Evolutionary conservation across 305 asterid species (phyloP).

Genomic region (Fraxinus ornus): DNA sequence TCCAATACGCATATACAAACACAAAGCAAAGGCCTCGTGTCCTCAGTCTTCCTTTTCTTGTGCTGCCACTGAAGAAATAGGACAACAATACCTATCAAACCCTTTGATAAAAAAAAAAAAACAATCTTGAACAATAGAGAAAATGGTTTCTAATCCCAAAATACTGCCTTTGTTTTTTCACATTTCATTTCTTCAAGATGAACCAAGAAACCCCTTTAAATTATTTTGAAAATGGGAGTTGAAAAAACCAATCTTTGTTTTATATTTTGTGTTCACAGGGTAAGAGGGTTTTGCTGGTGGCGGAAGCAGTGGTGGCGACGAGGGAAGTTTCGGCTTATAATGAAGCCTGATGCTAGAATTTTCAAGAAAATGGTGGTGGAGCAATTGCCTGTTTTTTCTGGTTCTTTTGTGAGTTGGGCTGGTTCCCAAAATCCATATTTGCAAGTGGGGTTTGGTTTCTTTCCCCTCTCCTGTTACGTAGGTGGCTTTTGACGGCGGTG

Average conservation of each 20-base stretch:
- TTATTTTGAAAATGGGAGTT: background rate
- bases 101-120: too few relatives aligned
- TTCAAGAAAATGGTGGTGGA: conserved; percentile 20
- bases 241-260: background rate
- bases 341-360: conserved; percentile 10
- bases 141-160: background rate
- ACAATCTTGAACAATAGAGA: background rate
- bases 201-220: background rate
- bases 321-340: background rate
- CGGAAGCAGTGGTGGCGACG: background rate
- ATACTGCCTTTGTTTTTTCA: background rate
- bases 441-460: conserved; percentile 22
- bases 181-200: background rate
- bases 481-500: conserved; percentile 24
- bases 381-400: background rate
- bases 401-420: conserved; percentile 23
- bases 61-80: conserved; percentile 15
- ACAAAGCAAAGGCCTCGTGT: conserved; percentile 28
- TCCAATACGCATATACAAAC: conserved; percentile 17
- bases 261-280: background rate
- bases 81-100: conserved; percentile 13
- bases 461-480: conserved; percentile 19
- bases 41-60: conserved; percentile 19
- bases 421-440: conserved; percentile 20
- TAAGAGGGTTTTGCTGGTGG: conserved; percentile 17